Evolutionary conservation across 257 asterid genomes (phyloP).

Genomic region (Forsythia viridissima): DNA sequence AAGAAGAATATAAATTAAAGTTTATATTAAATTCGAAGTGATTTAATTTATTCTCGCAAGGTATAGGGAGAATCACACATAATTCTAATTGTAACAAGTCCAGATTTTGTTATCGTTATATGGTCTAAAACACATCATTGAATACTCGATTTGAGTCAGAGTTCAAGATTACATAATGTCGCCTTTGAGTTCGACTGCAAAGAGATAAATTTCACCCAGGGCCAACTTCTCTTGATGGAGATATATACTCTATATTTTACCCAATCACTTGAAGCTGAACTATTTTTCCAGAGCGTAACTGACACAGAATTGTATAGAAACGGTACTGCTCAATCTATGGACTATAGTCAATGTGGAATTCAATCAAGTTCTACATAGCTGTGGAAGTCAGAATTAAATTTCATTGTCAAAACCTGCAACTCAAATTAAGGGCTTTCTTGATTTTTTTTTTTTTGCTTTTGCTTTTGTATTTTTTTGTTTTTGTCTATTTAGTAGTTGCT

Average conservation of each 20-base stretch:
- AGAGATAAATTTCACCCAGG: neutral
- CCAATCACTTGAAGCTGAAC: neutral
- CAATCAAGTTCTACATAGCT: neutral
- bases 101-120: too few relatives aligned
- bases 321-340: slow-evolving; percentile 5
- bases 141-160: neutral
- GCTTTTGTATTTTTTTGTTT: neutral
- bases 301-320: slow-evolving; percentile 7
- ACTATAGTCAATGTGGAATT: neutral
- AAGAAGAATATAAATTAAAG: neutral
- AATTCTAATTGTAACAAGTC: neutral
- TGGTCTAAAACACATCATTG: neutral
- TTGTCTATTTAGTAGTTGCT: neutral
- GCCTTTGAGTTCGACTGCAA: neutral
- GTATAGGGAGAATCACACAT: neutral
- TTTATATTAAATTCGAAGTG: neutral
- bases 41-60: neutral
- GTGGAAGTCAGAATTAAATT: slow-evolving; percentile 5
- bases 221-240: neutral
- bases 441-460: too few relatives aligned
- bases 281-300: neutral
- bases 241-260: neutral
- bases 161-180: neutral
- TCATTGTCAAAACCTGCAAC: neutral
- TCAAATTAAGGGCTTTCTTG: neutral